A percentile compares a stretch with the other conserved stretches of the same genome.
phyloP scores from a whole-genome alignment of 345 rosid genomes.

The Ceriops zippeliana region DNA sequence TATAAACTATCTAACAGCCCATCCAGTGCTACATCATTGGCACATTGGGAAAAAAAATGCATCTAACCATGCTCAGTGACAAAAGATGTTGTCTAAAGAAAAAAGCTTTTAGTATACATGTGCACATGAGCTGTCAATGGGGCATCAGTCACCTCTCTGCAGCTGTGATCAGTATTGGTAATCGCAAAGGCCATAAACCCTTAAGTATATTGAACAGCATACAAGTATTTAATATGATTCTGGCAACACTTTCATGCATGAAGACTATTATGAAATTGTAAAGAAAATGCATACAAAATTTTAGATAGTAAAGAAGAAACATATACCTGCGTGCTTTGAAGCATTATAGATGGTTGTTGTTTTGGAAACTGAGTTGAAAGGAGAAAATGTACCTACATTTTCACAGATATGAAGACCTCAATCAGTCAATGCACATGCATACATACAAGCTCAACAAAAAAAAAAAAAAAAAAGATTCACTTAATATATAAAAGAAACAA shows the following conservation, averaged over 20 bases:
- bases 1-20: too few species aligned
- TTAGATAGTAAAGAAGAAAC: neutral
- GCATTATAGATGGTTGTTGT: conserved; percentile 70
- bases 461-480: too few species aligned
- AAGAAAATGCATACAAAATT: conserved; percentile 2
- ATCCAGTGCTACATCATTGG: too few species aligned
- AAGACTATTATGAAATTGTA: neutral
- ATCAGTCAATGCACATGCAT: neutral
- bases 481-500: too few species aligned
- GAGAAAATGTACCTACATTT: conserved; percentile 61
- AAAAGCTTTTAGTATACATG: too few species aligned
- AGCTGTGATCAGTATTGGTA: neutral
- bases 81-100: too few species aligned
- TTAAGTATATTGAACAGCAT: neutral
- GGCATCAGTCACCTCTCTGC: neutral
- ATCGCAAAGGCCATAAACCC: neutral
- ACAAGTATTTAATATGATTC: neutral
- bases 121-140: too few species aligned
- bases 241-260: neutral
- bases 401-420: conserved; percentile 1
- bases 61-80: too few species aligned
- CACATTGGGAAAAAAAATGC: too few species aligned
- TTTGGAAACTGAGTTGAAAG: conserved; percentile 80
- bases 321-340: conserved; percentile 80
- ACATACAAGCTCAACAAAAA: too few species aligned